Base-by-base conservation (phyloP, 1,284 basidiomycete species). In the Laetiporus sulphureus region DNA sequence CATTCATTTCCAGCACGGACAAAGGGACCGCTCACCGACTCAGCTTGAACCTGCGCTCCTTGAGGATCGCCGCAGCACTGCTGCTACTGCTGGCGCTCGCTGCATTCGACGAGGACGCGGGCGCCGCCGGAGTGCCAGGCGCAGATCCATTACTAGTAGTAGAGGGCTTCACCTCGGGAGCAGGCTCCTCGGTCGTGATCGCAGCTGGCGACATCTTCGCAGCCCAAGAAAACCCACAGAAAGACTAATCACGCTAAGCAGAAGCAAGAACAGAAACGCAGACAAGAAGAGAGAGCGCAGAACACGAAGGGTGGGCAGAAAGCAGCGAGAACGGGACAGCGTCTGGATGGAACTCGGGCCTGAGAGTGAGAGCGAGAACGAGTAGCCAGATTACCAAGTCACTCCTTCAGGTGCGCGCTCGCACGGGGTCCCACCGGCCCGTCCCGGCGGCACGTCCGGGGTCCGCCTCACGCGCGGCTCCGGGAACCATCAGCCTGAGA, bases 21-120 rank as follows among this genome's bases (percentile, higher is more conserved):
- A 35, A 41, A 49, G 34, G 18, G 37, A 15, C 33, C 33, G 64
- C 75, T 36, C 50, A 83, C 86, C 85, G 82, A 75, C 82, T 87
- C 45, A 89, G 65, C 67, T 89, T 89, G 69, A 89, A 89, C 42
- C 85, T 72, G 42, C 86, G 69, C 55, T 89, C 85, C 61, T 86
- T 88, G 42, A 83, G 68, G 12, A 82, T 55, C 11, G 63, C 60
- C 23, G 53, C 23, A 19, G 22, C 35, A 20, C 19, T 39, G 31
- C 36, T 43, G 12, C 36, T 24, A 16, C 24, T 21, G 21, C 11
- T 27, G 10, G 38, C 19, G 11, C 29, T 24, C 11, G 38, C 12
- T n/a, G n/a, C n/a, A n/a, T n/a, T n/a, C n/a, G n/a, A n/a, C n/a
- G n/a, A n/a, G n/a, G n/a, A n/a, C n/a, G n/a, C n/a, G n/a, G n/a